A percentile compares a stretch with the other conserved stretches of the same genome.
Conservation (phyloP, 805 yeast species). For the Starmerella bombi region DNA sequence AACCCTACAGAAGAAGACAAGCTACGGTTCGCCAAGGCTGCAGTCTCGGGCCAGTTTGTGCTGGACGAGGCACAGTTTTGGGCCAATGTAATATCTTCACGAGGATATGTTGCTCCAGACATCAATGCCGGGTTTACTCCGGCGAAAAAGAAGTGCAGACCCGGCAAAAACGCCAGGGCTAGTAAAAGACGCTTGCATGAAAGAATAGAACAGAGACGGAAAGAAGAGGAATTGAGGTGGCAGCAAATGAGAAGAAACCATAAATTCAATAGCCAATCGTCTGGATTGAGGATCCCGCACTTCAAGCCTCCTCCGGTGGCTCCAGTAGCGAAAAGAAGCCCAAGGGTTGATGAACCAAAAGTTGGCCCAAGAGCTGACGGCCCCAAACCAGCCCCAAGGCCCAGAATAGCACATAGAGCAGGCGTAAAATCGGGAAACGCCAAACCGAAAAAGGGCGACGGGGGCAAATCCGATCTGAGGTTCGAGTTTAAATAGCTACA, state of each 20-base stretch:
- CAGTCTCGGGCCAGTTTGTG: constrained; percentile 15
- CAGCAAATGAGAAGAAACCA: background rate
- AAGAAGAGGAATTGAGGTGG: constrained; percentile 2
- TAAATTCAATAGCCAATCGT: background rate
- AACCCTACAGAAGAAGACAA: constrained; percentile 1
- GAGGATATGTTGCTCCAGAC: constrained; percentile 15
- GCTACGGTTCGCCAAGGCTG: constrained; percentile 3
- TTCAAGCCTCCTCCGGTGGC: background rate
- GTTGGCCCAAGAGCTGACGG: background rate
- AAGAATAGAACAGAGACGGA: constrained; percentile 5
- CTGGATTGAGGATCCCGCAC: no score
- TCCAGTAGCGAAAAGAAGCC: background rate
- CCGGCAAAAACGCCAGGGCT: constrained; percentile 19
- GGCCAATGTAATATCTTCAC: background rate
- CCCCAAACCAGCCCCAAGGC: background rate
- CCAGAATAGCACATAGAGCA: background rate
- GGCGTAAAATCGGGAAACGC: no score
- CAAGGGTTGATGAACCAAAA: background rate
- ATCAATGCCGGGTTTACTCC: constrained; percentile 14
- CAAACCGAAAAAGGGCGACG: no score
- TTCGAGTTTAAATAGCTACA: no score
- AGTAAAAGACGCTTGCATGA: constrained; percentile 3
- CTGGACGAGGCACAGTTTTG: constrained; percentile 9
- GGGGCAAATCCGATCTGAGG: no score
- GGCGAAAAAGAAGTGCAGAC: constrained; percentile 16